Evolutionary conservation across 345 rosid species (phyloP).

Genomic region (Populus tremula): DNA sequence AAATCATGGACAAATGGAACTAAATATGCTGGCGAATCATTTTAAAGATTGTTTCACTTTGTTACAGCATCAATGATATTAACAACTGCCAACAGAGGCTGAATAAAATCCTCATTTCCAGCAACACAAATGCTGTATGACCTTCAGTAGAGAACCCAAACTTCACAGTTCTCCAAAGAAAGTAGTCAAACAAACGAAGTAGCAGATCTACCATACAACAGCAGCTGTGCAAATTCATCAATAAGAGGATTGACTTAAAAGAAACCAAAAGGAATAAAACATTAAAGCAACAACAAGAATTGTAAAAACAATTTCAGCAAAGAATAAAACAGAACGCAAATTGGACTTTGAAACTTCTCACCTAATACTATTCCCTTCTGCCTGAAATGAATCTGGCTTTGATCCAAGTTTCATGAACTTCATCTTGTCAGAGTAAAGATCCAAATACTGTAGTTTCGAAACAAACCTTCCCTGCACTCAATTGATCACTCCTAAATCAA

Average conservation of each 20-base stretch:
- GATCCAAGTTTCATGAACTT: constrained; percentile 97
- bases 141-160: constrained; percentile 6
- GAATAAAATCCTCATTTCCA: not conserved
- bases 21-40: not conserved
- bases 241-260: not conserved
- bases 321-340: not conserved
- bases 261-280: constrained; percentile 13
- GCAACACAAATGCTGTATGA: not conserved
- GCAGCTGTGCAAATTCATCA: constrained; percentile 8
- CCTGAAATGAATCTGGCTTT: constrained; percentile 67
- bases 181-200: not conserved
- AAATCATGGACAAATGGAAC: not conserved
- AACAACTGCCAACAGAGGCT: not conserved
- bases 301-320: not conserved
- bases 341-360: constrained; percentile 25
- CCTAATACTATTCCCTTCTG: constrained; percentile 47
- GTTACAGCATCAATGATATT: not conserved
- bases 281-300: not conserved
- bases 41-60: not conserved
- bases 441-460: constrained; percentile 17
- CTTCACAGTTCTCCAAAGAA: not conserved
- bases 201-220: not conserved
- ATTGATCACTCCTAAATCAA: constrained; percentile 23
- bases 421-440: constrained; percentile 46
- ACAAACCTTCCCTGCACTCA: constrained; percentile 18